These are phyloP conservation scores for Yamadazyma epiphylla DNA, from an alignment of 1,139 yeast genomes.

Conservation along the genomic window DNA sequence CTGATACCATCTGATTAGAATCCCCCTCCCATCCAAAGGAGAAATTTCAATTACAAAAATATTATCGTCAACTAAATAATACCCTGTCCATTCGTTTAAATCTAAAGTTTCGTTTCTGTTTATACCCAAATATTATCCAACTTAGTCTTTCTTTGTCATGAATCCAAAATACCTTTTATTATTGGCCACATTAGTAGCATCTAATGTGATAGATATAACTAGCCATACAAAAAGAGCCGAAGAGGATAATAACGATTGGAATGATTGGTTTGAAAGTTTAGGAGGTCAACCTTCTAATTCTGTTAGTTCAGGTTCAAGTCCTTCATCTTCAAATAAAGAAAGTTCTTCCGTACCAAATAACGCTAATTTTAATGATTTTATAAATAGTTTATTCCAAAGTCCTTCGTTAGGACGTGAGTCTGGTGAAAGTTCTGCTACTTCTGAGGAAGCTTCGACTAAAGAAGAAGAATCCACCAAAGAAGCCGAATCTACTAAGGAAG, in stretches of 20 bases:
- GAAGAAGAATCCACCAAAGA: background rate
- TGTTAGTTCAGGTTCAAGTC: background rate
- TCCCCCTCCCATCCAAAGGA: too few species aligned
- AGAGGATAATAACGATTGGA: conserved; percentile 6
- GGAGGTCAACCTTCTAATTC: conserved; percentile 1
- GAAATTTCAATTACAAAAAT: too few species aligned
- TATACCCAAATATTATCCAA: too few species aligned
- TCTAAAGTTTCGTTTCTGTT: too few species aligned
- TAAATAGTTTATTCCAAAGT: conserved; percentile 4
- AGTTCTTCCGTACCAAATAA: conserved; percentile 1
- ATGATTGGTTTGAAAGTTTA: conserved; percentile 6
- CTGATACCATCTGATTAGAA: too few species aligned
- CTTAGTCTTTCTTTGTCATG: too few species aligned
- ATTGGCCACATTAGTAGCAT: too few species aligned
- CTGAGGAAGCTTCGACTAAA: conserved; percentile 1
- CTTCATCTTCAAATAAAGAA: background rate
- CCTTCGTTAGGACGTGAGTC: conserved; percentile 1
- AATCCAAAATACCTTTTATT: too few species aligned
- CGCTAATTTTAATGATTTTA: conserved; percentile 4
- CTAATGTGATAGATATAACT: conserved; percentile 9
- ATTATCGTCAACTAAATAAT: too few species aligned
- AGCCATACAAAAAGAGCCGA: conserved; percentile 5
- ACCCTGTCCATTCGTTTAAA: too few species aligned
- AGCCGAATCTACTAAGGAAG: background rate
- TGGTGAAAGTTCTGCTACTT: conserved; percentile 3